Percentiles rank a stretch among this genome's conserved stretches.
phyloP scores from a whole-genome alignment of 352 stramenopile genomes.

The Phytophthora sp. region DNA sequence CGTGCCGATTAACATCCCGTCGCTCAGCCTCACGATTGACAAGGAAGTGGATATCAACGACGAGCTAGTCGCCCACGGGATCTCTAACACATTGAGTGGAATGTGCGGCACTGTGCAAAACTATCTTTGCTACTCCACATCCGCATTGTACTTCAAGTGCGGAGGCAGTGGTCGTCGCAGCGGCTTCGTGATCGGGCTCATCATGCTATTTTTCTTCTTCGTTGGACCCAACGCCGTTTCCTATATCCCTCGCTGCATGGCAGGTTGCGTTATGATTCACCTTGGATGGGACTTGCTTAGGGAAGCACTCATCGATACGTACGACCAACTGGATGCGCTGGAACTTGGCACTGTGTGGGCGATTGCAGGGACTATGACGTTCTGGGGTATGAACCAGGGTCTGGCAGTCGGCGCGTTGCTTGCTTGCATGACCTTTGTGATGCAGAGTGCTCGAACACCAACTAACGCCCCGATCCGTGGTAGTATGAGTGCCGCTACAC shows the following conservation, averaged over 20 bases:
- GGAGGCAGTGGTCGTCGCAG: conserved; percentile 76
- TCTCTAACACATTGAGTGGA: conserved; percentile 90
- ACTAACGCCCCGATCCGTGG: conserved; percentile 90
- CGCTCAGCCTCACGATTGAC: conserved; percentile 81
- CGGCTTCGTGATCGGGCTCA: conserved; percentile 61
- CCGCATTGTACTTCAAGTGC: conserved; percentile 90
- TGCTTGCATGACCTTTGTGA: conserved; percentile 90
- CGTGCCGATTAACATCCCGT: conserved; percentile 96
- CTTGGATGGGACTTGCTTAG: conserved; percentile 90
- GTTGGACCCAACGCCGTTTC: conserved; percentile 83
- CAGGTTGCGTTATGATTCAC: conserved; percentile 92
- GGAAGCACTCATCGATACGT: conserved; percentile 91
- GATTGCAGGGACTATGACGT: conserved; percentile 92
- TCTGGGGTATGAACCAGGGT: conserved; percentile 92
- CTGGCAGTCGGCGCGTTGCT: conserved; percentile 89
- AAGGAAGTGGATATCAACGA: conserved; percentile 93
- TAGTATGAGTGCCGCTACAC: conserved; percentile 91
- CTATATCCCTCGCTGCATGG: conserved; percentile 93
- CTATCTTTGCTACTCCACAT: conserved; percentile 91
- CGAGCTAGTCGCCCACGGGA: conserved; percentile 92
- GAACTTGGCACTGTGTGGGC: conserved; percentile 92
- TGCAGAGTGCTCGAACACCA: conserved; percentile 83
- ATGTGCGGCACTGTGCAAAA: conserved; percentile 90
- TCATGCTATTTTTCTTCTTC: conserved; percentile 90
- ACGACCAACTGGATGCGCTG: conserved; percentile 87